Evolutionary conservation across 2,329 filamentous ascomycete genomes (phyloP), one percentile per base, ranked within the genome.

Genomic region (Fusarium equiseti): DNA sequence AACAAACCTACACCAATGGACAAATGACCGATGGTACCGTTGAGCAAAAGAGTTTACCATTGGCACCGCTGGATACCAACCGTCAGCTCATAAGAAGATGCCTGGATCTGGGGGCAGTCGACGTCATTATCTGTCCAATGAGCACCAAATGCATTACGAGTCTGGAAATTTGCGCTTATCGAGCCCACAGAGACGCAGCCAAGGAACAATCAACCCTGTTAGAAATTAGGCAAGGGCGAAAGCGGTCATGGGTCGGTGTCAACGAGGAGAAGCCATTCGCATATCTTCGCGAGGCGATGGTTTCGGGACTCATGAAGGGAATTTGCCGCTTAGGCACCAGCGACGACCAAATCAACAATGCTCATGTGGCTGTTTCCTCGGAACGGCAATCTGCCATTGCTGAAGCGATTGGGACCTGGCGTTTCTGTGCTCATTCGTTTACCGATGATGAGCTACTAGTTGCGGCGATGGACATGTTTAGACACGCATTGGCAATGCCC

Each of bases 251-350:
- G 95, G 94, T 97, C 44, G 94, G 95, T 27, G 87, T 97, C 13
- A 89, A 93, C 76, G 92, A 95, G 72, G 89, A 93, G 73, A 92
- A 95, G 78, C 94, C 94, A 2, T 97, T 94, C 81, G 91, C 93
- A 18, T 97, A 97, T 81, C 83, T 98, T 58, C 88, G 95, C 65
- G 95, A 98, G 82, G 93, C 92, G 52, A 97, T 98, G 94, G 95
- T 98, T 8, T 96, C 94, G 3, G 91, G 91, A 60, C 86, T 98
- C 61, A 96, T 97, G 92, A 91, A 91, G 75, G 90, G 93, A 40
- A 97, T 97, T 58, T 97, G 95, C 80, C 92, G 91, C 69, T 88
- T 86, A 43, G 77, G 89, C 85, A 82, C 90, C 82, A 76, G 84
- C 81, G 82, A 93, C 82, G 82, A 91, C 82, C 80, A 87, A 82